A percentile compares a stretch with the other conserved stretches of the same genome.
Conservation (phyloP, 108 stramenopile species). For the Cyclotella baltica region DNA sequence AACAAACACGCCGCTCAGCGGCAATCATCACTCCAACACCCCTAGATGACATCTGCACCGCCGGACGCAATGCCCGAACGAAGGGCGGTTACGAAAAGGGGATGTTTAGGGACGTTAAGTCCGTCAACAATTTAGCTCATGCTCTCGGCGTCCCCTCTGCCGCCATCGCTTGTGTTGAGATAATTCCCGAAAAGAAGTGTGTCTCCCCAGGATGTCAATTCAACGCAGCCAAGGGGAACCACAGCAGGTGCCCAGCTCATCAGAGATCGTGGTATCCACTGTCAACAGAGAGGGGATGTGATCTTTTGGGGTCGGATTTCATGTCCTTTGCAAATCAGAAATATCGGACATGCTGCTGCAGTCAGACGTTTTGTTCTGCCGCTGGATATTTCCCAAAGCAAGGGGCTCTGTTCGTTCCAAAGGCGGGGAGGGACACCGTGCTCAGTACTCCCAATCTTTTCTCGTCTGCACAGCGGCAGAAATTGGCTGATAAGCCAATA, state of each 20-base stretch:
- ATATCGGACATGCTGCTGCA: background rate
- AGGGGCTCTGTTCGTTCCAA: background rate
- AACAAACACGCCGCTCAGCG: background rate
- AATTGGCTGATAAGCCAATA: background rate
- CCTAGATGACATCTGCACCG: background rate
- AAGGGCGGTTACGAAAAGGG: background rate
- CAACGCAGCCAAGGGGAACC: background rate
- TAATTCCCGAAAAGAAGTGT: background rate
- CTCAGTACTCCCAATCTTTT: background rate
- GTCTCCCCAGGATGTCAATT: background rate
- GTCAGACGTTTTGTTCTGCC: background rate
- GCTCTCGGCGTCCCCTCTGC: background rate
- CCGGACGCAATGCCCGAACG: background rate
- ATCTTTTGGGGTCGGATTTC: background rate
- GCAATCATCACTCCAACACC: background rate
- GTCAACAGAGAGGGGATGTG: background rate
- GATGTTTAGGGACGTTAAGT: background rate
- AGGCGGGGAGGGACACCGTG: background rate
- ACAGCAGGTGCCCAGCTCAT: background rate
- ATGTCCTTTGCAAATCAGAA: background rate
- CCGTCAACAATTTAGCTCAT: constrained; percentile 1
- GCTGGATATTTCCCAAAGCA: background rate
- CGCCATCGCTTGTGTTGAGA: constrained; percentile 7
- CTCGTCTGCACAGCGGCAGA: background rate
- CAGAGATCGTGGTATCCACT: background rate